Evolutionary conservation across 176 grass and related monocot species (phyloP), one percentile per base, ranked within the genome.

Genomic region (Raddia distichophylla): DNA sequence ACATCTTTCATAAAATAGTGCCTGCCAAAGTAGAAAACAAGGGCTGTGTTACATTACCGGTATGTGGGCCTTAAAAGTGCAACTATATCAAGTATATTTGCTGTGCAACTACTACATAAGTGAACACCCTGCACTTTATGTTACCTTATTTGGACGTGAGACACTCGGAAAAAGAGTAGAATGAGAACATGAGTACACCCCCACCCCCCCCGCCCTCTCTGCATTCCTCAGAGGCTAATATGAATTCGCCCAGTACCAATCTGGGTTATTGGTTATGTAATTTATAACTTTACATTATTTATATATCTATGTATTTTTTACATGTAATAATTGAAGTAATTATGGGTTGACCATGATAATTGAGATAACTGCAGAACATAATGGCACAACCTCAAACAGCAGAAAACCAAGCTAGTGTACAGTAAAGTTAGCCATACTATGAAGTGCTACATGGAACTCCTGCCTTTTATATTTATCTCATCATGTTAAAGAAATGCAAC

Each of bases 1-100:
- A 80, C 93, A 68, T 95, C 96, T 92, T 95, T 93, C 93, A 95
- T 95, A 86, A 91, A 95, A 84, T 90, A 87, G 76, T 91, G 84
- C 76, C 96, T 95, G 79, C 17, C 14, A 81, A 79, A 83, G 71
- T 76, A 88, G 34, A 70, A 58, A 81, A 82, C 13, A 56, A 56
- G 22, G 16, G 72, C 49, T 52, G 34, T 27, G 68, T 59, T 40
- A 83, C 34, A 44, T 60, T 51, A 64, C 17, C 34, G 61, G 15
- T 69, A 73, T 73, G 44, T 34, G 11, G 11, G 18, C 7, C 59
- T 60, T 67, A 58, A 34, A 56, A 66, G 59, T 62, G 51, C 40
- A 78, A 40, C 37, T 77, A 69, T 22, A 87, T 64, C 35, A 80
- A 83, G 48, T 4, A 70, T 12, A 71, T 13, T 78, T 56, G 69